A percentile compares a stretch with the other conserved stretches of the same genome.
Evolutionary conservation across 139 green algal genomes (phyloP).

Genomic region (Mesostigma viride): DNA sequence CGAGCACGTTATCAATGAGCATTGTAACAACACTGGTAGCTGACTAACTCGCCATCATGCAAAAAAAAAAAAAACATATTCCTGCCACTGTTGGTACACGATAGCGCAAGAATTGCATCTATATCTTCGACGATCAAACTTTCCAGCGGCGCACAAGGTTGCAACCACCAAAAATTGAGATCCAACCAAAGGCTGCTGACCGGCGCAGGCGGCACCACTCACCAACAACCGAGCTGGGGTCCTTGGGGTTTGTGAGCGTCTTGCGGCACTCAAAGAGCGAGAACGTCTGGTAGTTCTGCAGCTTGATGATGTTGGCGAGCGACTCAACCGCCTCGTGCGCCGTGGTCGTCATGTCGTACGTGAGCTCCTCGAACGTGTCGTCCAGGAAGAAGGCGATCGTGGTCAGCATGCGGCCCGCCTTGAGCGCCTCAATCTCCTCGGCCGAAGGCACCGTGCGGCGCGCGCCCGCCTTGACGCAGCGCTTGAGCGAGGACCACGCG

Average conservation of each 20-base stretch:
- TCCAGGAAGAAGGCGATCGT: conserved; percentile 91
- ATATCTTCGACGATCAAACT: too few species aligned
- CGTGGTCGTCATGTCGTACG: conserved; percentile 76
- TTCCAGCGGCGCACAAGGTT: too few species aligned
- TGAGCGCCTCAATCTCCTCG: conserved; percentile 80
- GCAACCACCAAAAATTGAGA: too few species aligned
- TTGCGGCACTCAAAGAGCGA: conserved; percentile 71
- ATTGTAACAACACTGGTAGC: too few species aligned
- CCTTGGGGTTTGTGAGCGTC: not conserved
- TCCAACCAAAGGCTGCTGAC: too few species aligned
- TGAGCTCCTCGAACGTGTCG: conserved; percentile 89
- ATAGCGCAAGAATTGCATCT: too few species aligned
- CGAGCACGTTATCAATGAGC: too few species aligned
- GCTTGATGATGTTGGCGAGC: conserved; percentile 73
- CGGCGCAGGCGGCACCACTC: too few species aligned
- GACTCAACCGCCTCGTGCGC: conserved; percentile 77
- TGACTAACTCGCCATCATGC: too few species aligned
- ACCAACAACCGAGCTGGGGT: not conserved
- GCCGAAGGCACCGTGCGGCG: conserved; percentile 65
- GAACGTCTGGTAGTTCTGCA: conserved; percentile 90
- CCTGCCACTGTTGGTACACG: too few species aligned
- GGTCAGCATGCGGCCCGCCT: conserved; percentile 44
- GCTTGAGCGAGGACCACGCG: conserved; percentile 74
- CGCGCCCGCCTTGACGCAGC: conserved; percentile 70
- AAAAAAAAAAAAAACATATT: too few species aligned